These are phyloP conservation scores for Paraphaeosphaeria sporulosa DNA, from an alignment of 2,329 filamentous ascomycete species.

Conservation along the genomic window DNA sequence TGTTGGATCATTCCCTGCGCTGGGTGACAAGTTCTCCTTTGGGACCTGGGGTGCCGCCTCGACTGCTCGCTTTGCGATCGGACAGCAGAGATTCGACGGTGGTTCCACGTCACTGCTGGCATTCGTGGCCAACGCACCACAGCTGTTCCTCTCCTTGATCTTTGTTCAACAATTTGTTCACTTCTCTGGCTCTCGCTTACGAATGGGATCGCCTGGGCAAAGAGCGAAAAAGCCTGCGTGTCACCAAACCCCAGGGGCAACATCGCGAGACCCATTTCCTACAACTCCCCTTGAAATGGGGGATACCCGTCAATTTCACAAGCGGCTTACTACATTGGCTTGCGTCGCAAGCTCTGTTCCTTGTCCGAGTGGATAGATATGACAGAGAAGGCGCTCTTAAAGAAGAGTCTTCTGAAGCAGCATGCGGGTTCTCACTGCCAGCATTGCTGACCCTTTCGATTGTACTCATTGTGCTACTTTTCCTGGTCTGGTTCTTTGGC, in stretches of 20 bases:
- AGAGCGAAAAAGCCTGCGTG: neutral
- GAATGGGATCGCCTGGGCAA: neutral
- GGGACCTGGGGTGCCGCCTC: neutral
- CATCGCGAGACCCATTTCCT: neutral
- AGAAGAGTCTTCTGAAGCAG: neutral
- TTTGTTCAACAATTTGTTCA: neutral
- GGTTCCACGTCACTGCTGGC: neutral
- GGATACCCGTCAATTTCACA: neutral
- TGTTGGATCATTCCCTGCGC: neutral
- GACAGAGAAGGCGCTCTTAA: neutral
- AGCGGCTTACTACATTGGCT: neutral
- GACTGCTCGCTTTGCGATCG: neutral
- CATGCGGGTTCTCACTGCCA: neutral
- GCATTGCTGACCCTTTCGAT: neutral
- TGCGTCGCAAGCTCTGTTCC: neutral
- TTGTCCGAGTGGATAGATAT: neutral
- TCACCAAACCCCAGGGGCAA: neutral
- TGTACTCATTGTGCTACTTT: neutral
- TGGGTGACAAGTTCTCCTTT: neutral
- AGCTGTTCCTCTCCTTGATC: neutral
- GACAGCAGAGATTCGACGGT: neutral
- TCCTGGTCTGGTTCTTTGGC: neutral
- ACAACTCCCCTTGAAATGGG: neutral
- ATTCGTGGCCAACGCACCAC: neutral
- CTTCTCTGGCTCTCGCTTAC: neutral